Base-by-base conservation (phyloP, 306 rosid genomes). In the Begonia peltatifolia region DNA sequence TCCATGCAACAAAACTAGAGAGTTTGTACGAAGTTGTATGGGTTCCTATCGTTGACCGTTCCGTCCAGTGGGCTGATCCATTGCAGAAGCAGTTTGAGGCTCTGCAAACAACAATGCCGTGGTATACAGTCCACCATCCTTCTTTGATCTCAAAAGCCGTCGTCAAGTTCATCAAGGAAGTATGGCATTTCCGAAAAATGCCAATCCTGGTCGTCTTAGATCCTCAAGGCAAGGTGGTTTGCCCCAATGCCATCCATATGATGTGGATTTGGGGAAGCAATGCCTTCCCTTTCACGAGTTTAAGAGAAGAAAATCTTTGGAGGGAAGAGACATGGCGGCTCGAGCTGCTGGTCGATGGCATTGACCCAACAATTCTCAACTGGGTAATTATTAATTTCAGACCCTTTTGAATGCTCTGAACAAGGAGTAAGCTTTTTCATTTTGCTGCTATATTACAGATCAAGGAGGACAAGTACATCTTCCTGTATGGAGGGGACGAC, bases 241-340 rank as follows among this genome's bases (percentile, higher is more conserved):
- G 79, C 36, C 89, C 84, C 16, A 81, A 81, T 52, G 89, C 89
- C 52, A 67, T 81, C 41, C 89, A 77, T 69, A 81, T 81, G 89
- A 81, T 81, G 79, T 81, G 82, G 77, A 81, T 78, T 63, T 81
- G 84, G 84, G 84, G 82, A 62, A 75, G 79, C 46, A 60, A 56
- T 22, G 89, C 89, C 16, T 81, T 71, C 61, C 89, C 89, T 57
- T 78, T 81, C 69, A 77, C 84, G 8, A 81, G 70, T 55, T 8
- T 50, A 16, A 75, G 58, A 54, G 89, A 81, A 57, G 84, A 81
- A 74, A 60, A 60, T 55, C 72, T 81, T 1, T 81, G 84, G 89
- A 75, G 59, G 59, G 84, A 78, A 36, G 89, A 81, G 67, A 69
- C 62, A 10, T 78, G 84, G 84, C 64, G 74, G 58, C 76, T 75